Conservation (phyloP, 345 rosid genomes). For the Gossypium sturtianum region DNA sequence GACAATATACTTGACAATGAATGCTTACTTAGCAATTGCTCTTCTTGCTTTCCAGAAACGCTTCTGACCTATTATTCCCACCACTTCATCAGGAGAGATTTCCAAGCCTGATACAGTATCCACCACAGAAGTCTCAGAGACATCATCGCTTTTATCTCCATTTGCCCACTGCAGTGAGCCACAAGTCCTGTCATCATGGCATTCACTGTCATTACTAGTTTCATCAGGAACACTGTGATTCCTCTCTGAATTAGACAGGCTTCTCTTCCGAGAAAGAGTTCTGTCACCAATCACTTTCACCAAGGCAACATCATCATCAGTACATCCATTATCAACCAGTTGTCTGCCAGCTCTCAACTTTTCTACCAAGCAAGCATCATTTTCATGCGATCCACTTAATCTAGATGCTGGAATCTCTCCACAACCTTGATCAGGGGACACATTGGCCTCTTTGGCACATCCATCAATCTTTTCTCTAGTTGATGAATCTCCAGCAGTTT, state of each 20-base stretch:
- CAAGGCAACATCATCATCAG: constrained; percentile 13
- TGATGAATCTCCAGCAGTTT: constrained; percentile 15
- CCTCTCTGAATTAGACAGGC: constrained; percentile 25
- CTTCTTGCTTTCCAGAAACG: constrained; percentile 92
- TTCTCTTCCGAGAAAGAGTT: constrained; percentile 20
- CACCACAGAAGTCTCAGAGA: constrained; percentile 61
- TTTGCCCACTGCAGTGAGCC: constrained; percentile 28
- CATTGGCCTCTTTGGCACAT: constrained; percentile 13
- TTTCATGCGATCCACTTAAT: constrained; percentile 24
- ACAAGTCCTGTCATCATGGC: constrained; percentile 22
- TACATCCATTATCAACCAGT: constrained; percentile 13
- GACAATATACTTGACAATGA: not conserved
- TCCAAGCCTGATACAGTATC: constrained; percentile 55
- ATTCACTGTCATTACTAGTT: constrained; percentile 26
- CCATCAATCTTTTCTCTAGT: constrained; percentile 19
- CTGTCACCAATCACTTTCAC: constrained; percentile 26
- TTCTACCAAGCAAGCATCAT: constrained; percentile 29
- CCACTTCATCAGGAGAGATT: constrained; percentile 80
- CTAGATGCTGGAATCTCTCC: constrained; percentile 19
- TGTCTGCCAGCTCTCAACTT: constrained; percentile 25
- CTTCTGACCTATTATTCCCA: constrained; percentile 79
- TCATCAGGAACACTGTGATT: constrained; percentile 28
- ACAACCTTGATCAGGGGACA: constrained; percentile 21
- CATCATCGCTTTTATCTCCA: constrained; percentile 46
- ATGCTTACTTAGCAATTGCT: constrained; percentile 80